phyloP scores from a whole-genome alignment of 129 eudicot species.

The Oenanthe sinensis region DNA sequence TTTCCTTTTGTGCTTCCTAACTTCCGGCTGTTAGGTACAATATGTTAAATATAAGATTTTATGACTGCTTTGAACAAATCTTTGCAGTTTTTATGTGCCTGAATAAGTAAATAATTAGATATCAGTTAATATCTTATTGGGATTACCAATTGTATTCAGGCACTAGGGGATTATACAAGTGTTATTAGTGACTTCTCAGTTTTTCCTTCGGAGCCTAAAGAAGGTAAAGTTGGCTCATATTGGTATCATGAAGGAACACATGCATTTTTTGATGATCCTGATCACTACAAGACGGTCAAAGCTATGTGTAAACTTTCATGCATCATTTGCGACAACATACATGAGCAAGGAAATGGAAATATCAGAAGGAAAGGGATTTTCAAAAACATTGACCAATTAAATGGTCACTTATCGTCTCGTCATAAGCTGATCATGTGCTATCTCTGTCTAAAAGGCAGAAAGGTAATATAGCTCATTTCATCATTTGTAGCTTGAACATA shows the following conservation, averaged over 20 bases:
- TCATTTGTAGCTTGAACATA: background rate
- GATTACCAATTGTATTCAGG: constrained; percentile 13
- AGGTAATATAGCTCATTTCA: constrained; percentile 17
- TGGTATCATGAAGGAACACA: constrained; percentile 37
- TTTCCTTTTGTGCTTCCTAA: background rate
- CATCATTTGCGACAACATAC: constrained; percentile 20
- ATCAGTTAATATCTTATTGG: background rate
- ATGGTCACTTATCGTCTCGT: constrained; percentile 20
- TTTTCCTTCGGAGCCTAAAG: constrained; percentile 28
- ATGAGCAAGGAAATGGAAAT: constrained; percentile 9
- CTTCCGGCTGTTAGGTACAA: background rate
- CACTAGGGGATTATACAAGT: constrained; percentile 29
- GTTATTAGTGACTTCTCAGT: constrained; percentile 24
- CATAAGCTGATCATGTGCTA: constrained; percentile 30
- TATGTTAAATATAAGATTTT: background rate
- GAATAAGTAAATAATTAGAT: background rate
- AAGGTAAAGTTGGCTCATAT: constrained; percentile 25
- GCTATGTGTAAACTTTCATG: constrained; percentile 34
- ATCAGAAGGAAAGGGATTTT: constrained; percentile 15
- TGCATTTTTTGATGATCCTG: constrained; percentile 35
- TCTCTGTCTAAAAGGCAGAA: constrained; percentile 29
- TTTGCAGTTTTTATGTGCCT: background rate
- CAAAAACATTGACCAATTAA: constrained; percentile 29
- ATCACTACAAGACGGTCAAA: constrained; percentile 31
- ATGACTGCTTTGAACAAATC: background rate